Percentiles rank a stretch among this genome's conserved stretches.
Conservation (phyloP, 179 eudicot genomes). For the Sideroxylon spinosum region DNA sequence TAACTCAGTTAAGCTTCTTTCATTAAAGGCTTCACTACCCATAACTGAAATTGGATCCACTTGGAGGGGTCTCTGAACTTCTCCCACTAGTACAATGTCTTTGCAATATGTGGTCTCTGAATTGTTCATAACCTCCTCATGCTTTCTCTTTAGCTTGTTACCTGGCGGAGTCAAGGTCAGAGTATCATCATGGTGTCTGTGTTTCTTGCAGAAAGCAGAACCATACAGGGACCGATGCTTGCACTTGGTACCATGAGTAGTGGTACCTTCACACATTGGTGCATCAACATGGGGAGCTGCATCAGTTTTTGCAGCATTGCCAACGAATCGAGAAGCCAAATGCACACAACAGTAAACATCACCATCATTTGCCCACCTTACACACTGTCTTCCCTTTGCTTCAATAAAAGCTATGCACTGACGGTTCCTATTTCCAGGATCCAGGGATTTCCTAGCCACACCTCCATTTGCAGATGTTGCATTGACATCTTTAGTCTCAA, state of each 20-base stretch:
- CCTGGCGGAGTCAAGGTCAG: slow-evolving; percentile 32
- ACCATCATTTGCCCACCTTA: slow-evolving; percentile 96
- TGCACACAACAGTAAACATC: slow-evolving; percentile 94
- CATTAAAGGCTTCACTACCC: slow-evolving; percentile 29
- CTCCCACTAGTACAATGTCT: slow-evolving; percentile 36
- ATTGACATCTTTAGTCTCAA: slow-evolving; percentile 29
- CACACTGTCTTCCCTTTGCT: slow-evolving; percentile 91
- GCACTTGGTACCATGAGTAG: slow-evolving; percentile 77
- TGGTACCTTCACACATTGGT: slow-evolving; percentile 77
- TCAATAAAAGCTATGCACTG: slow-evolving; percentile 84
- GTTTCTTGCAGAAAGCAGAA: slow-evolving; percentile 81
- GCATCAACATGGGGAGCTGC: slow-evolving; percentile 37
- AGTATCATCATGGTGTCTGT: slow-evolving; percentile 44
- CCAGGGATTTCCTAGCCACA: slow-evolving; percentile 28
- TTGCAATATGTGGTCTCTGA: slow-evolving; percentile 34
- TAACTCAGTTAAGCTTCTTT: slow-evolving; percentile 24
- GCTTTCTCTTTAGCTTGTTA: slow-evolving; percentile 54
- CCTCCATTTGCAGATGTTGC: slow-evolving; percentile 29
- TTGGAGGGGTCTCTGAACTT: slow-evolving; percentile 36
- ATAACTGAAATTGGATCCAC: slow-evolving; percentile 38
- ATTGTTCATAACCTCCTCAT: slow-evolving; percentile 32
- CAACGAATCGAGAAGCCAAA: slow-evolving; percentile 55
- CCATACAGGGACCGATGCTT: slow-evolving; percentile 78
- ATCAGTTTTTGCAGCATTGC: slow-evolving; percentile 39
- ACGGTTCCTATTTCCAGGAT: slow-evolving; percentile 42